These are phyloP conservation scores for Fusarium aywerte DNA, from an alignment of 2,329 filamentous ascomycete genomes.

Conservation along the genomic window DNA sequence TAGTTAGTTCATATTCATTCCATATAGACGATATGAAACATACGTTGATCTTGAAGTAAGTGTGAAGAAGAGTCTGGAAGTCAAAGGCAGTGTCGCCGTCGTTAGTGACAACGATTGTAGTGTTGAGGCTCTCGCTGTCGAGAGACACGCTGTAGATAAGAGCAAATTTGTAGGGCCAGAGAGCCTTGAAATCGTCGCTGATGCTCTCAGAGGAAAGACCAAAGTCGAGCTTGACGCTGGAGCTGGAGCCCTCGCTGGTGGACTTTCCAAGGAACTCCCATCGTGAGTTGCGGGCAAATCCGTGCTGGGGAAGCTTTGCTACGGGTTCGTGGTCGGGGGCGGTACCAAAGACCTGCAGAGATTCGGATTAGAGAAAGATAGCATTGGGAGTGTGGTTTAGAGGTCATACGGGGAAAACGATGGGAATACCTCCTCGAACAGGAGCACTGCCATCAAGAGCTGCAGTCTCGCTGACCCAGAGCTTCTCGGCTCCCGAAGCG, in stretches of 20 bases:
- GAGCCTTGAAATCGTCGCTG: slow-evolving; percentile 71
- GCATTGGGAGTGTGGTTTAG: background rate
- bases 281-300: slow-evolving; percentile 86
- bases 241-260: slow-evolving; percentile 64
- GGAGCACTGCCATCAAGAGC: slow-evolving; percentile 88
- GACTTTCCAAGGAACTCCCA: slow-evolving; percentile 97
- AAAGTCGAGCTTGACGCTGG: slow-evolving; percentile 92
- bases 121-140: slow-evolving; percentile 77
- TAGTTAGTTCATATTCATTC: background rate
- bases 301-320: slow-evolving; percentile 86
- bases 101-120: slow-evolving; percentile 88
- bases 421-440: slow-evolving; percentile 88
- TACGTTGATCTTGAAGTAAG: slow-evolving; percentile 86
- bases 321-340: slow-evolving; percentile 81
- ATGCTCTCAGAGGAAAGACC: slow-evolving; percentile 82
- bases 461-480: slow-evolving; percentile 85
- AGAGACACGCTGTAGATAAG: slow-evolving; percentile 94
- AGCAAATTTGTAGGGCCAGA: slow-evolving; percentile 89
- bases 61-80: slow-evolving; percentile 91
- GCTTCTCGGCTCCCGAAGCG: slow-evolving; percentile 78
- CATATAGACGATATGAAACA: slow-evolving; percentile 43
- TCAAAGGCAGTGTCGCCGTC: slow-evolving; percentile 85
- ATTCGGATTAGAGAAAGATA: slow-evolving; percentile 1
- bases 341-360: slow-evolving; percentile 81
- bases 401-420: slow-evolving; percentile 87